A percentile compares a stretch with the other conserved stretches of the same genome.
Evolutionary conservation across 192 early-diverging fungal genomes (phyloP).

Genomic region (Dissophora ornata): DNA sequence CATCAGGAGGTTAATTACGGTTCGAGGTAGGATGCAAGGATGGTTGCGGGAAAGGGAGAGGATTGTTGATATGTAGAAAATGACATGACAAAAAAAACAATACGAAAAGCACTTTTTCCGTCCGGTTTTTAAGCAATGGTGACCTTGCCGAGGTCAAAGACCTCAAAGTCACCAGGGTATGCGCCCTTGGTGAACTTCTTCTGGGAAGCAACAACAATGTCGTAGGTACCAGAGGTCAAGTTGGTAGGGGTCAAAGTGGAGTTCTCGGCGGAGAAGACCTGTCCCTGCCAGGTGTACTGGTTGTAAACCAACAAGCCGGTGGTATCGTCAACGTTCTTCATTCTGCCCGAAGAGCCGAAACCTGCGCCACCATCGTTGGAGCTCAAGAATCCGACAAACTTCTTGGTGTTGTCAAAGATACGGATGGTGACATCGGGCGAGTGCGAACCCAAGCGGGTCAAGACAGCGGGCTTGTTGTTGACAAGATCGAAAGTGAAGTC

Average conservation of each 20-base stretch:
- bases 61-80: background rate
- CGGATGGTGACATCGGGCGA: conserved; percentile 2
- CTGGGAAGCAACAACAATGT: conserved; percentile 33
- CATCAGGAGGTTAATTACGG: no score
- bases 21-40: no score
- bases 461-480: conserved; percentile 2
- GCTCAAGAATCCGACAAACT: conserved; percentile 4
- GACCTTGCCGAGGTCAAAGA: conserved; percentile 19
- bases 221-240: conserved; percentile 15
- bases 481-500: conserved; percentile 9
- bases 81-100: background rate
- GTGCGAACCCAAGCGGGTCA: background rate
- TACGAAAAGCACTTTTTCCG: background rate
- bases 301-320: conserved; percentile 1
- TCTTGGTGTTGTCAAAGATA: background rate
- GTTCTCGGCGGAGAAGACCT: conserved; percentile 15
- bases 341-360: background rate
- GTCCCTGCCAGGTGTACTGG: conserved; percentile 18
- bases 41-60: no score
- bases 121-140: conserved; percentile 14
- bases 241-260: background rate
- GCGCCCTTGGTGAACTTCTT: conserved; percentile 40
- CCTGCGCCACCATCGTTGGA: background rate
- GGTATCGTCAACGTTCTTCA: background rate
- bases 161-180: conserved; percentile 39